Base-by-base conservation (phyloP, 2,329 filamentous ascomycete genomes). In the Clonostachys rhizophaga region DNA sequence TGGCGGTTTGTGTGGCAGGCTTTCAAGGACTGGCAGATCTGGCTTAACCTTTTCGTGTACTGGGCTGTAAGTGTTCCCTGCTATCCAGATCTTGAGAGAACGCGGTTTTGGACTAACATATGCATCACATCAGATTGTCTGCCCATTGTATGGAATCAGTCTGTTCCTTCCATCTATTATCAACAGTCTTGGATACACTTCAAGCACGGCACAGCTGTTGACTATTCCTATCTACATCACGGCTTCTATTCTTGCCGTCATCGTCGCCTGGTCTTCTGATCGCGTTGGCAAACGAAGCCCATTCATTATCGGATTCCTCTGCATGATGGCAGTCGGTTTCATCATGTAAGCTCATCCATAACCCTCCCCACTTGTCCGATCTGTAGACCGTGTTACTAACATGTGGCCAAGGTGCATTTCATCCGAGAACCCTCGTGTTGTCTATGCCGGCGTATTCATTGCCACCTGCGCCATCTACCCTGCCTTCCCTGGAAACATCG, bases 1-100 rank as follows among this genome's bases (percentile, higher is more conserved):
- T 87, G 84, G 80, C 69, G 72, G 13, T 92, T 91, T 58, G 81
- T 94, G 49, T 83, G 81, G 77, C 75, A 81, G 8, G 84, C 83
- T 3, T 69, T 92, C 42, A 81, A 75, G 37, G 90, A 95, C 58
- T 94, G 87, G 85, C 91, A 95, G 65, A 91, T 89, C 41, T 77
- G 72, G 70, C 64, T 74, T 18, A 76, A 74, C 44, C 67, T 84
- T 5, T 69, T 85, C 43, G 79, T 87, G 34, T 83, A 82, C 55
- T 84, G 83, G 70, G 81, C 83, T 9, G 79, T 76, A 43, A 39
- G 36, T 39, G 17, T 64, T 4, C 59, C 61, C 2, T 30, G 24
- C 9, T 30, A 30, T 30, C 9, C 10, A 8, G 8, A 30, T 30
- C 16, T 30, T 30, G 24, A 3, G 24, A 10, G 9, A 10, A 10